Conservation (phyloP, 306 rosid genomes). For the Cucurbita moschata region DNA sequence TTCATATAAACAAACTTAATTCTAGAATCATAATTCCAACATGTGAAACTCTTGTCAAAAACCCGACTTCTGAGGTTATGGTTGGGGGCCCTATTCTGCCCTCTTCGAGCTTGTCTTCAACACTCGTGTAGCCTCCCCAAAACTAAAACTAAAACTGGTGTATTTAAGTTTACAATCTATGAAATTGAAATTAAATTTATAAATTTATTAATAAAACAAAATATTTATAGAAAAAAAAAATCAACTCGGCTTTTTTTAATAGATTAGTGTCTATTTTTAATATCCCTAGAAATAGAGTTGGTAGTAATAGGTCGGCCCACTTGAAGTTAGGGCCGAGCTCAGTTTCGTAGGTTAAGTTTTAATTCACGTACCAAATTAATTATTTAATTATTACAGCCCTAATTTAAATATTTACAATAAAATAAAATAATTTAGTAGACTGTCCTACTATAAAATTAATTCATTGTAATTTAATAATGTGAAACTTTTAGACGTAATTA, state of each 20-base stretch:
- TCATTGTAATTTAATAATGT: background rate
- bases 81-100: too few species aligned
- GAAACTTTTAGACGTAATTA: background rate
- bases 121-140: too few species aligned
- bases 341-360: background rate
- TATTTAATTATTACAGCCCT: background rate
- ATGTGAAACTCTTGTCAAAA: too few species aligned
- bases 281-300: background rate
- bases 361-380: background rate
- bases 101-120: too few species aligned
- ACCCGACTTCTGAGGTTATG: too few species aligned
- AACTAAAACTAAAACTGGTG: too few species aligned
- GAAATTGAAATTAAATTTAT: too few species aligned
- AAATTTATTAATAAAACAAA: too few species aligned
- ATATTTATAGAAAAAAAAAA: too few species aligned
- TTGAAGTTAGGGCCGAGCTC: background rate
- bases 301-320: background rate
- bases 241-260: background rate
- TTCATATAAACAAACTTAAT: too few species aligned
- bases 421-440: background rate
- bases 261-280: background rate
- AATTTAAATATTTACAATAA: background rate
- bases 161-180: too few species aligned
- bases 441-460: background rate
- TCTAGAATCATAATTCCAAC: too few species aligned